A percentile compares a stretch with the other conserved stretches of the same genome.
Evolutionary conservation across 2,329 filamentous ascomycete genomes (phyloP).

Genomic region (Diaporthe batatas): DNA sequence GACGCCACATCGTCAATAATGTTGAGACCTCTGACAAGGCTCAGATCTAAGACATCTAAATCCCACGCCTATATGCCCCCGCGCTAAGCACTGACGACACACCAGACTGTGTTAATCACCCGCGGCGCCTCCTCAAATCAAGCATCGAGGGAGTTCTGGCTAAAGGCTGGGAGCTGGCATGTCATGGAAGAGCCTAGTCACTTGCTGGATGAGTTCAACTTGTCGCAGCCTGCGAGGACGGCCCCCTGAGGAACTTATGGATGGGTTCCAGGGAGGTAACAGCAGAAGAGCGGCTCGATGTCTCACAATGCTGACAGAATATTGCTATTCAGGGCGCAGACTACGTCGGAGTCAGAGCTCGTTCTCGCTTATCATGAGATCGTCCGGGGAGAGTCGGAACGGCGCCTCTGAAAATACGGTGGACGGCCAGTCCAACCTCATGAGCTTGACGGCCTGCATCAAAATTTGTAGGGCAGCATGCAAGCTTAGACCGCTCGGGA

Average conservation of each 20-base stretch:
- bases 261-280: neutral
- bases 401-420: constrained; percentile 10
- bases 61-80: neutral
- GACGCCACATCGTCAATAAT: constrained; percentile 28
- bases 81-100: constrained; percentile 1
- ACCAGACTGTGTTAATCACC: neutral
- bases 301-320: constrained; percentile 11
- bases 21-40: constrained; percentile 19
- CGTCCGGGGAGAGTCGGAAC: constrained; percentile 7
- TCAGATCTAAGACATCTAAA: constrained; percentile 6
- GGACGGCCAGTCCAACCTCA: neutral
- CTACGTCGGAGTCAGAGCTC: constrained; percentile 2
- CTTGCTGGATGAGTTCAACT: neutral
- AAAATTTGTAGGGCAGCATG: neutral
- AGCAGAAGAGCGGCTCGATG: neutral
- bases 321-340: constrained; percentile 4
- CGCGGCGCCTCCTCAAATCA: neutral
- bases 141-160: neutral
- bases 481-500: neutral
- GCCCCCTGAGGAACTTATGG: neutral
- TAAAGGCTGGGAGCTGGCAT: neutral
- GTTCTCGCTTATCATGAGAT: constrained; percentile 16
- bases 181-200: neutral
- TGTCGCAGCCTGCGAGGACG: neutral
- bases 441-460: neutral